Evolutionary conservation across 257 asterid species (phyloP), one percentile per base, ranked within the genome.

Genomic region (Gentiana dahurica): DNA sequence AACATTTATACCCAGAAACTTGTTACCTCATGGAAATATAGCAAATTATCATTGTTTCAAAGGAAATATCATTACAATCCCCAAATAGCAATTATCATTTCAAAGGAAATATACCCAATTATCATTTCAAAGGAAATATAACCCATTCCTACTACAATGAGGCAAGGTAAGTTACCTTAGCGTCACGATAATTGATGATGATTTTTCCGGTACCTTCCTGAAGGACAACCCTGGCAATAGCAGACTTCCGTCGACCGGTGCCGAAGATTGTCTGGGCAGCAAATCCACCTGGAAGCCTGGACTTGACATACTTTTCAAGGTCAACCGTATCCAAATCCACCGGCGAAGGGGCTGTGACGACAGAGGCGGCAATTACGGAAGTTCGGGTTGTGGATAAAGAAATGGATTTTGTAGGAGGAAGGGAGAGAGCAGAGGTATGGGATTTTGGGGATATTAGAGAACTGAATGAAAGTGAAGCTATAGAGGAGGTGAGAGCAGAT

Each of bases 221-320:
- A 48, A 92, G 91, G 56, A 92, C 99, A 61, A 92, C 99, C 73
- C 99, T 76, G 39, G 99, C 99, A 69, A 78, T 85, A 43, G 96
- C 95, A 53, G 82, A 74, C 71, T 92, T 92, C 68, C 99, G 64
- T 61, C 97, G 86, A 37, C 97, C 95, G 32, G 96, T 92, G 44
- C 97, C 97, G 50, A 82, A 62, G 5, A 86, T 75, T 13, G 64
- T 81, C 81, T 92, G 99, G 39, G 97, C 95, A 0, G 95, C 99
- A 54, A 92, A 88, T 12, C 99, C 97, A 3, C 97, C 95, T 0
- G 97, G 95, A 49, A 92, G 95, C 63, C 94, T 79, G 4, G 97
- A 72, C 62, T 92, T 88, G 12, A 92, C 97, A n/a, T 71, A 57
- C 49, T 76, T 70, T 72, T 73, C 69, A 65, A 92, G 60, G 64